Evolutionary conservation across 257 asterid species (phyloP), one percentile per base, ranked within the genome.

Genomic region (Solanum pinnatisectum): DNA sequence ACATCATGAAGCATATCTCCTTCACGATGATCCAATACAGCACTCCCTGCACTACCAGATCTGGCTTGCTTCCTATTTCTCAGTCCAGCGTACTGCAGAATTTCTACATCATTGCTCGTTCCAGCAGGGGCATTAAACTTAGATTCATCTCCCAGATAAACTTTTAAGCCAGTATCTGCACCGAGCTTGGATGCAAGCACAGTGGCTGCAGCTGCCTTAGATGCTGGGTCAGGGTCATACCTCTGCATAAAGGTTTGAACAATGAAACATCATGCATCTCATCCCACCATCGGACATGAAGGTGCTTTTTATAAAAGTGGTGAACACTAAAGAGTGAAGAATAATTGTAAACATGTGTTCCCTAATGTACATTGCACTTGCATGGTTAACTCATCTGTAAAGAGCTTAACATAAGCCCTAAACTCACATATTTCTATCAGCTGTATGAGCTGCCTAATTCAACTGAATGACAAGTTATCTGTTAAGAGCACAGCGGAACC

Each of bases 121-220:
- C 94, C 96, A 22, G 86, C 83, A 39, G 94, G 89, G 84, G 84
- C 83, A 23, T 68, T 90, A 78, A 42, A 81, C 56, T 91, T 90
- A 85, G 94, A 87, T 39, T 93, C 97, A 20, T 95, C 94, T 59
- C 90, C 94, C 87, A 95, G 5, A 25, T 84, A 87, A 30, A 96
- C 89, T 85, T 94, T 96, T 86, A 96, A 83, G 79, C 97, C 97
- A 88, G 96, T 92, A 91, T 96, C 95, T 56, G 95, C 92, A 82
- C 97, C 96, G 89, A 96, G 82, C 92, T 96, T 96, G 78, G 96
- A 92, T 30, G 98, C 98, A 79, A 95, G 94, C 56, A 94, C 94
- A n/a, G 94, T 88, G 60, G 98, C 97, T 46, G 97, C 98, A 73
- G 98, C 98, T n/a, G 95, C 97, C 93, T 94, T 95, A 36, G 96